Evolutionary conservation across 2,329 filamentous ascomycete genomes (phyloP), one percentile per base, ranked within the genome.

Genomic region (Aspergillus sp.): DNA sequence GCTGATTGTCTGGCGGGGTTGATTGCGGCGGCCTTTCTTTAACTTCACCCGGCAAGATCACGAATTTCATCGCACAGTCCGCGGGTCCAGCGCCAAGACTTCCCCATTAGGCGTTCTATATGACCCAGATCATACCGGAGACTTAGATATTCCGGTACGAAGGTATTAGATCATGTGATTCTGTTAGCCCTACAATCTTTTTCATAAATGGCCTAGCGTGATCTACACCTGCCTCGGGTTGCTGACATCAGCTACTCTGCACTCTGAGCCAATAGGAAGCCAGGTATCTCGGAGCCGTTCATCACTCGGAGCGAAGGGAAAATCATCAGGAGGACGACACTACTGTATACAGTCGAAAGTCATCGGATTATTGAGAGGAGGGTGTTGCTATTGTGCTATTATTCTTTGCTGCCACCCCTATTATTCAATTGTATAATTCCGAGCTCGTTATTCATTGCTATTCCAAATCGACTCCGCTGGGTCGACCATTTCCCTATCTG

Each of bases 31-130:
- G 63, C 59, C 40, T 53, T 58, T 58, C 41, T 48, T 30, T 45
- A 51, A 67, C 65, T 55, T 63, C 61, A 65, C 70, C 66, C 67
- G 57, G 57, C 64, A 61, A 64, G 60, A 67, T 69, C 56, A 53
- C 73, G 72, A 75, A 74, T 75, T 75, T 73, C 67, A 73, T 74
- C 73, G 72, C 73, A 75, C 73, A 75, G 68, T 73, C 66, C 64
- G 64, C 51, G 65, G 64, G 61, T 65, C 64, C 65, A 64, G 57
- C 58, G 71, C 72, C 71, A 74, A 74, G 72, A 65, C 67, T 61
- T 59, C 58, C 61, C 58, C 45, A 57, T 63, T 61, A 63, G 60
- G 60, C 41, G 47, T 60, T 61, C 34, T 56, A 46, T 68, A 68
- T 63, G 61, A 61, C 54, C 55, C 56, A 48, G 24, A 39, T 33